These are phyloP conservation scores for Rhizophora mangle DNA, from an alignment of 345 rosid species.

Conservation along the genomic window DNA sequence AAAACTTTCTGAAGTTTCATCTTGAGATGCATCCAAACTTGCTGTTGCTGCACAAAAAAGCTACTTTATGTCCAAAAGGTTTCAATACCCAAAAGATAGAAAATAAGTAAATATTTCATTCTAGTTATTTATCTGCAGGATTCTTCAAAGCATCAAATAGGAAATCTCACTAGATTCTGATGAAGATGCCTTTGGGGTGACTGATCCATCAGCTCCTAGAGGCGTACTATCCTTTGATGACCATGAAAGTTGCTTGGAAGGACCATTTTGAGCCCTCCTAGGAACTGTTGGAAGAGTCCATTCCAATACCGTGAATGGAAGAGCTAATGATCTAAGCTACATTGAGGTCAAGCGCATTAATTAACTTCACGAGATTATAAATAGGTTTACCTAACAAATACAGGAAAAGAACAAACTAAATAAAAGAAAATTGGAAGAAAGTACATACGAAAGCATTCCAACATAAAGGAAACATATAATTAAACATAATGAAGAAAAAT, in stretches of 20 bases:
- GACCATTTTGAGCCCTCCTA: constrained; percentile 57
- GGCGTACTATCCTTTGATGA: constrained; percentile 34
- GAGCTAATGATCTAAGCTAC: constrained; percentile 99
- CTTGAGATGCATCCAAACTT: constrained; percentile 59
- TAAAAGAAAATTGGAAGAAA: not conserved
- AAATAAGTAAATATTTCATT: too few relatives aligned
- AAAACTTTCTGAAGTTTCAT: constrained; percentile 84
- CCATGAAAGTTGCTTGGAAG: constrained; percentile 44
- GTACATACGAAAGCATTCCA: too few relatives aligned
- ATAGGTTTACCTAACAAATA: not conserved
- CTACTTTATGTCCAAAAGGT: constrained; percentile 13
- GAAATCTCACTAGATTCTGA: constrained; percentile 69
- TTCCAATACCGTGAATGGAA: constrained; percentile 98
- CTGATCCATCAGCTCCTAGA: constrained; percentile 46
- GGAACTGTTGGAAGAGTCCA: constrained; percentile 99
- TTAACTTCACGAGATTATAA: constrained; percentile 23
- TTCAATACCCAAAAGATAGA: not conserved
- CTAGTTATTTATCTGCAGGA: constrained; percentile 7
- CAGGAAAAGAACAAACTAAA: constrained; percentile 3
- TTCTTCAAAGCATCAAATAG: constrained; percentile 14
- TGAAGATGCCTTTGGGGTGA: constrained; percentile 44
- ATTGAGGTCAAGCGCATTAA: constrained; percentile 45
- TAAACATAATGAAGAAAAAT: too few relatives aligned
- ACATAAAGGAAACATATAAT: too few relatives aligned
- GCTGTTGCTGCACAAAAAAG: constrained; percentile 42